Base-by-base conservation (phyloP, 2,329 filamentous ascomycete genomes). In the Fusarium poae region DNA sequence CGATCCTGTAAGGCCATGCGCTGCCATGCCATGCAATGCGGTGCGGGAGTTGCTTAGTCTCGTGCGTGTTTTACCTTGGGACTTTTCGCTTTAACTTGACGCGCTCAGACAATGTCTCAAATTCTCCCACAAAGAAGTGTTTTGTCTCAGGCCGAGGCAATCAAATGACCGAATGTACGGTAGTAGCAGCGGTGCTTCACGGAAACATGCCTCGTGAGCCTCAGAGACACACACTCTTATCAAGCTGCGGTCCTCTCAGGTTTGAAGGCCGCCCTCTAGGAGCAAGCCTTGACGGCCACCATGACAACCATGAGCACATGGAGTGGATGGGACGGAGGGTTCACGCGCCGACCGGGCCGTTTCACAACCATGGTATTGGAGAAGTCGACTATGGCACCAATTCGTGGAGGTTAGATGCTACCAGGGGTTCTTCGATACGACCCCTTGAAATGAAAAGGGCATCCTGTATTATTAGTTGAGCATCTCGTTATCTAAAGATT, bases 301-400 rank as follows among this genome's bases (percentile, higher is more conserved):
- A 65, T 25, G 48, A 53, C 25, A 53, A 50, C 52, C 42, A 57
- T 44, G 29, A 51, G 44, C 27, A 45, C 39, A 59, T 45, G 56
- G 52, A 67, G 52, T 69, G 61, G 65, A 69, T 55, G 68, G 71
- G 51, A 58, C 35, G 45, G 60, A 71, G 72, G 69, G 68, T 69
- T 68, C 64, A 70, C 63, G 67, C 67, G 70, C 68, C 72, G 70
- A 66, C 68, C 72, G 72, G 72, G 70, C 72, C 72, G 72, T 74
- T 73, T 74, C 70, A 74, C 58, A 67, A 66, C 54, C 57, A 68
- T 59, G 62, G 59, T 29, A 68, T 57, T 52, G 42, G 46, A 58
- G 49, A 58, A 67, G 54, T 25, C 51, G 57, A 67, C 39, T 52
- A 39, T 57, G 48, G 39, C 43, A 62, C 54, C 54, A 62, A 44